Evolutionary conservation across 2,329 filamentous ascomycete species (phyloP), one percentile per base, ranked within the genome.

Genomic region (Penicillium crustosum): DNA sequence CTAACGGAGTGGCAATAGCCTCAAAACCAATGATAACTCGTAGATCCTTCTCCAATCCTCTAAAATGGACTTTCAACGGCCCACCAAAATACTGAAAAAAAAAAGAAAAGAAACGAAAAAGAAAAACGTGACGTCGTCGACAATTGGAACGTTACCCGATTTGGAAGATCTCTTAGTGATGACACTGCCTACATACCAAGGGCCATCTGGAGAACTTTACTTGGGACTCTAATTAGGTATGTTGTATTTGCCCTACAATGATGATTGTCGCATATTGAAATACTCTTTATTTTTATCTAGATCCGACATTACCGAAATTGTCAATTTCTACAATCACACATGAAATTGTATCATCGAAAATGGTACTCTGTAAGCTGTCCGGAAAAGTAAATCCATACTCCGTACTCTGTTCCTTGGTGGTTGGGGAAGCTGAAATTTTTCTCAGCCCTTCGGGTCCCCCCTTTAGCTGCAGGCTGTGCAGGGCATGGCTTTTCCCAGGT

Each of bases 111-210:
- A 25, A 25, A 25, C 1, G 8, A 15, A 38, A 49, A 58, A 60
- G 53, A 31, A 54, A 58, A 61, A 60, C 58, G 61, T 66, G 64
- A 66, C 64, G 64, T 65, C 62, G 62, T 53, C 43, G 58, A 65
- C 55, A 53, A 57, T 53, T 54, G 43, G 25, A 45, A 13, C 49
- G 8, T 53, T 60, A 57, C 31, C 15, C 60, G 25, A 45, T 48
- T 49, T 21, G 29, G 53, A 21, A 44, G 13, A 45, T 47, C 51
- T 43, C 19, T 51, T 19, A 49, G 44, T 52, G 55, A 47, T 31
- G 43, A 21, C 35, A 35, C 27, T 44, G 27, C 23, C 23, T 45
- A 48, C 47, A 53, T 47, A 44, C 39, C 54, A 53, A 50, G 31
- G 41, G 39, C 36, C 35, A 36, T 49, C 25, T 15, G 35, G 21